Percentiles rank a stretch among this genome's conserved stretches.
phyloP scores from a whole-genome alignment of 495 filamentous ascomycete genomes.

The Neurospora cerealis region DNA sequence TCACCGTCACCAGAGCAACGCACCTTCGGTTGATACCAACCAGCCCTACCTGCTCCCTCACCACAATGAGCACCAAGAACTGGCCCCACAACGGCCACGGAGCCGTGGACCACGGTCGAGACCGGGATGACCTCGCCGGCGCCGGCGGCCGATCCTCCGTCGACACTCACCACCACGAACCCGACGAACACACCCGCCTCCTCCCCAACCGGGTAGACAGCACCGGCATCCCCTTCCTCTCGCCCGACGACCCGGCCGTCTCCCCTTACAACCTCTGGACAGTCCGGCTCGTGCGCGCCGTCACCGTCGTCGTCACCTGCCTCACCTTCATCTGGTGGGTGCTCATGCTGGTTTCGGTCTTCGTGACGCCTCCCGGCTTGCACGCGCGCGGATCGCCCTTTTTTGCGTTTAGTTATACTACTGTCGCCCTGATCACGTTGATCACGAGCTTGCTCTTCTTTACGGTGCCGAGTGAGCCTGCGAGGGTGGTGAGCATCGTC shows the following conservation, averaged over 20 bases:
- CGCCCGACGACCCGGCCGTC: conserved; percentile 93
- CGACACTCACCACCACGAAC: conserved; percentile 18
- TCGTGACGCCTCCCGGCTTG: conserved; percentile 78
- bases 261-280: conserved; percentile 93
- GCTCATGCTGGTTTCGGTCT: conserved; percentile 71
- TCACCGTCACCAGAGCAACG: neutral
- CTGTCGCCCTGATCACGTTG: conserved; percentile 62
- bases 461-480: conserved; percentile 63
- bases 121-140: conserved; percentile 2
- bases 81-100: conserved; percentile 24
- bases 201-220: conserved; percentile 47
- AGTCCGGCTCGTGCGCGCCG: conserved; percentile 64
- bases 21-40: neutral
- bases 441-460: conserved; percentile 79
- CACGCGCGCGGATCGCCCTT: conserved; percentile 83
- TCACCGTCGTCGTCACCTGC: conserved; percentile 60
- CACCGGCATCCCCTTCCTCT: conserved; percentile 51
- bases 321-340: conserved; percentile 87
- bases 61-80: neutral
- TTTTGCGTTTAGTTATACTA: conserved; percentile 73
- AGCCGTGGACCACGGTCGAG: conserved; percentile 8
- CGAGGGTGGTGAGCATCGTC: conserved; percentile 57
- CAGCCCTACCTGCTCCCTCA: neutral
- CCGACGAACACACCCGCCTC: conserved; percentile 68
- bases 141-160: neutral